Conservation (phyloP, 2,329 filamentous ascomycete genomes). For the Xylaria sp. region DNA sequence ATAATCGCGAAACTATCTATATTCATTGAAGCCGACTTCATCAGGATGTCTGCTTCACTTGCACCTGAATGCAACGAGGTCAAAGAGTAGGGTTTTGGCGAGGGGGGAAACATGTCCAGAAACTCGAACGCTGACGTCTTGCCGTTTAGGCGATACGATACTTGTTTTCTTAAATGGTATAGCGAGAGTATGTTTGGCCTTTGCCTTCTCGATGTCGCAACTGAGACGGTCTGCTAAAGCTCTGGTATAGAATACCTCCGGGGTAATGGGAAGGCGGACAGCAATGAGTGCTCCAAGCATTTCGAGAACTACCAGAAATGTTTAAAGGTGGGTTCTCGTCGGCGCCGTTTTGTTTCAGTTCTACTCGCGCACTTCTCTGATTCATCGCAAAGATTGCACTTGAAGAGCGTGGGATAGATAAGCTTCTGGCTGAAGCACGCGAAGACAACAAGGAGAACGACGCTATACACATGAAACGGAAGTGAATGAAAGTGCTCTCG, state of each 20-base stretch:
- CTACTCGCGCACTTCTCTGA: constrained; percentile 11
- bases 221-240: not conserved
- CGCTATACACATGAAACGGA: constrained; percentile 65
- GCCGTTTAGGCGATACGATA: constrained; percentile 81
- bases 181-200: constrained; percentile 80
- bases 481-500: constrained; percentile 35
- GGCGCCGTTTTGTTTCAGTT: not conserved
- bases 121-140: constrained; percentile 18
- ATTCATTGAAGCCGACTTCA: not conserved
- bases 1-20: not conserved
- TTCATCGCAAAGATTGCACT: constrained; percentile 69
- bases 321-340: constrained; percentile 67
- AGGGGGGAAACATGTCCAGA: constrained; percentile 14
- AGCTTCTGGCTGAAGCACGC: constrained; percentile 87
- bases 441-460: constrained; percentile 91
- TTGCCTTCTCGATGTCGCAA: not conserved
- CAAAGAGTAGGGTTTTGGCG: constrained; percentile 78
- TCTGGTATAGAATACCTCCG: constrained; percentile 77
- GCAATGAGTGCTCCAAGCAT: constrained; percentile 78
- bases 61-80: constrained; percentile 94
- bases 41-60: constrained; percentile 85
- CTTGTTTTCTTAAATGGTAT: constrained; percentile 99
- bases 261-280: constrained; percentile 77
- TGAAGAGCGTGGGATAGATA: constrained; percentile 89
- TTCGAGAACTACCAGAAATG: constrained; percentile 92